Evolutionary conservation across 2,329 filamentous ascomycete genomes (phyloP).

Genomic region (Aureobasidium melanogenum): DNA sequence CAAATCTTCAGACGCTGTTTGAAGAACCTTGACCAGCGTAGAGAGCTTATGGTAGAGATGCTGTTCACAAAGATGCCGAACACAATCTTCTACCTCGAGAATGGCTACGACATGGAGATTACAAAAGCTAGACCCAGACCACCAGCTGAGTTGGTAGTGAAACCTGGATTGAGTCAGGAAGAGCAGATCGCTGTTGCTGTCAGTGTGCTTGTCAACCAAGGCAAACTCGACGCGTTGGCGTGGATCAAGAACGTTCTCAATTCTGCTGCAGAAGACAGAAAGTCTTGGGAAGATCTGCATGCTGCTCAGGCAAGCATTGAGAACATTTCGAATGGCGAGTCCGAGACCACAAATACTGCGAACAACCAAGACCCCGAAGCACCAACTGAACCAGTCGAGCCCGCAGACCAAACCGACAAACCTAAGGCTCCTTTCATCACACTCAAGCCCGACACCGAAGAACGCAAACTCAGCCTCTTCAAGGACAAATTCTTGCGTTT

Average conservation of each 20-base stretch:
- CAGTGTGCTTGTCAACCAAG: conserved; percentile 69
- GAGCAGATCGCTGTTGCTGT: conserved; percentile 70
- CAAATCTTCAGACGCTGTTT: conserved; percentile 75
- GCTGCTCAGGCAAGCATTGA: conserved; percentile 43
- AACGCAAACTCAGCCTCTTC: conserved; percentile 66
- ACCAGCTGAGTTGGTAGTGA: conserved; percentile 76
- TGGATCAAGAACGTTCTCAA: conserved; percentile 71
- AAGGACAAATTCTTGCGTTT: conserved; percentile 83
- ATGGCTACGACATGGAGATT: conserved; percentile 76
- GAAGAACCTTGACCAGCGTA: conserved; percentile 76
- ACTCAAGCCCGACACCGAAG: conserved; percentile 56
- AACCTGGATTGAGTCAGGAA: conserved; percentile 55
- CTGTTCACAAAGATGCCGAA: conserved; percentile 85
- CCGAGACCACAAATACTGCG: background rate
- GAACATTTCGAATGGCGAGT: conserved; percentile 18
- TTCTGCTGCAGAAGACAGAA: conserved; percentile 62
- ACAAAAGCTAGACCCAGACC: conserved; percentile 56
- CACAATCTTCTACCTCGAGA: conserved; percentile 81
- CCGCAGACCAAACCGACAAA: conserved; percentile 16
- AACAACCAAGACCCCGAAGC: background rate
- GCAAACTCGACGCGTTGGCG: conserved; percentile 62
- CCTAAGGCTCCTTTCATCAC: conserved; percentile 43
- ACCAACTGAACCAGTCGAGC: background rate
- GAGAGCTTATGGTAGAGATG: conserved; percentile 74
- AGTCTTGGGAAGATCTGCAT: conserved; percentile 67